Conservation (phyloP, 208 protist species). For the Trypanosoma brucei region DNA sequence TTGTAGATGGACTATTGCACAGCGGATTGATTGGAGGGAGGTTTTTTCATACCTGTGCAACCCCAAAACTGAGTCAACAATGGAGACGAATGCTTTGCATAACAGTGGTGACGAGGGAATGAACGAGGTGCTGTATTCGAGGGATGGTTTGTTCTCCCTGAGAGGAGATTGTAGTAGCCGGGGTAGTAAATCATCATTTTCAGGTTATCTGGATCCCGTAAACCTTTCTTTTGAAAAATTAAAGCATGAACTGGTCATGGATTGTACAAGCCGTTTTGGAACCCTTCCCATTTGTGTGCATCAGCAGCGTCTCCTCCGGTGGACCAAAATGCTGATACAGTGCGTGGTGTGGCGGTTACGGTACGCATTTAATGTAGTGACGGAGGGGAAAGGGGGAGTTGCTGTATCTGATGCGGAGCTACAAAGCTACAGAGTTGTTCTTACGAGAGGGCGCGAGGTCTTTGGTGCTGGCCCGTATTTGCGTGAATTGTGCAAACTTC, state of each 20-base stretch:
- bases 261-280: slow-evolving; percentile 16
- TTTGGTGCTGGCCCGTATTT: slow-evolving; percentile 1
- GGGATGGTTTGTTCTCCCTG: not conserved
- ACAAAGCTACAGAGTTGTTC: slow-evolving; percentile 14
- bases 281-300: slow-evolving; percentile 6
- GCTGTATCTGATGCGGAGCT: slow-evolving; percentile 11
- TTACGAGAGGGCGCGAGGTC: slow-evolving; percentile 12
- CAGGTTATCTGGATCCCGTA: not conserved
- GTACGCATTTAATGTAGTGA: not conserved
- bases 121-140: too few relatives aligned
- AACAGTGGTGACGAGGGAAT: too few relatives aligned
- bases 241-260: not conserved
- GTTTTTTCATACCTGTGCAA: slow-evolving; percentile 15
- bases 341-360: slow-evolving; percentile 14
- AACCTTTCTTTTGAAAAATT: not conserved
- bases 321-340: slow-evolving; percentile 22
- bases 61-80: not conserved
- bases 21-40: slow-evolving; percentile 20
- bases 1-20: slow-evolving; percentile 5
- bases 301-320: slow-evolving; percentile 21
- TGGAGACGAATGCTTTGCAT: too few relatives aligned
- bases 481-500: not conserved
- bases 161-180: not conserved
- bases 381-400: not conserved
- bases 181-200: not conserved